Conservation (phyloP, 2,329 filamentous ascomycete species). For the Trichoderma asperellum region DNA sequence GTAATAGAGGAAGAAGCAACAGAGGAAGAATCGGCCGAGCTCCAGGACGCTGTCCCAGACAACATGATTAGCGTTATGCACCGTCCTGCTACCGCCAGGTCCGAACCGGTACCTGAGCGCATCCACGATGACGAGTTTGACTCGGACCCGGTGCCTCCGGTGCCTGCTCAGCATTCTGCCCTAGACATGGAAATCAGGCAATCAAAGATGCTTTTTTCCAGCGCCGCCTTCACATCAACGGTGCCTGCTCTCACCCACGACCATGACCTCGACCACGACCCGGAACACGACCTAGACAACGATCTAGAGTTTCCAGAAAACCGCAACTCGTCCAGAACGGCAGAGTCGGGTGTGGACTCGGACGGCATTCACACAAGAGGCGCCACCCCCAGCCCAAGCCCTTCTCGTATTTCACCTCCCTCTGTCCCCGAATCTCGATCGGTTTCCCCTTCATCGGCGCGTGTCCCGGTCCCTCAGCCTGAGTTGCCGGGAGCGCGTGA, state of each 20-base stretch:
- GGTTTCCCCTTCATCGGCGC: slow-evolving; percentile 28
- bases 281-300: slow-evolving; percentile 38
- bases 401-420: slow-evolving; percentile 21
- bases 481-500: slow-evolving; percentile 65
- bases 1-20: slow-evolving; percentile 31
- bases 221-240: slow-evolving; percentile 45
- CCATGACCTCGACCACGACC: slow-evolving; percentile 32
- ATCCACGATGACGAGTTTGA: slow-evolving; percentile 14
- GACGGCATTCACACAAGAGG: slow-evolving; percentile 31
- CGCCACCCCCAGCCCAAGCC: slow-evolving; percentile 21
- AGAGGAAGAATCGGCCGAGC: slow-evolving; percentile 20
- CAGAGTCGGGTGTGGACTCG: slow-evolving; percentile 45
- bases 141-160: slow-evolving; percentile 28
- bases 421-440: slow-evolving; percentile 29
- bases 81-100: slow-evolving; percentile 28
- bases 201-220: slow-evolving; percentile 48
- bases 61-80: slow-evolving; percentile 21
- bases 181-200: slow-evolving; percentile 46
- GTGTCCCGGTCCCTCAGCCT: slow-evolving; percentile 40
- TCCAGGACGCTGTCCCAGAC: slow-evolving; percentile 9
- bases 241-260: slow-evolving; percentile 46
- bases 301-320: slow-evolving; percentile 43
- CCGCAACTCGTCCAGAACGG: slow-evolving; percentile 57
- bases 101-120: slow-evolving; percentile 25
- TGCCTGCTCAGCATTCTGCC: slow-evolving; percentile 36